Percentiles rank a stretch among this genome's conserved stretches.
Conservation (phyloP, 805 yeast genomes). For the Scheffersomyces ergatensis region DNA sequence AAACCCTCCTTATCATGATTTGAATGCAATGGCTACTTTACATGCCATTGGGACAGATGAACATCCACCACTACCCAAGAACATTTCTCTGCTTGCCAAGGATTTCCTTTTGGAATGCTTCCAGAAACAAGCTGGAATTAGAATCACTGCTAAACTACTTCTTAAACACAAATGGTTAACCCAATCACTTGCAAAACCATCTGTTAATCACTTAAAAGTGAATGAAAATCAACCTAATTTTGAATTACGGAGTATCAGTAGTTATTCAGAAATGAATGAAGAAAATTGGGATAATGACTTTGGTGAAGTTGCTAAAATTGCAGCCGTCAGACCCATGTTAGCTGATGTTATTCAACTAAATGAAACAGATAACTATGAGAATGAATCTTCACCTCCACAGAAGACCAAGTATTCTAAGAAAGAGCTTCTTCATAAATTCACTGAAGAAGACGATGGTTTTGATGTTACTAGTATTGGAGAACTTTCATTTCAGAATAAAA, state of each 20-base stretch:
- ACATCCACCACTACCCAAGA: conserved; percentile 64
- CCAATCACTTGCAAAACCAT: conserved; percentile 5
- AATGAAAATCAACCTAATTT: conserved; percentile 5
- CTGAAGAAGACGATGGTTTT: conserved; percentile 22
- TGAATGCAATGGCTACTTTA: conserved; percentile 73
- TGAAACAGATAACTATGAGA: conserved; percentile 7
- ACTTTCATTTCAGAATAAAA: conserved; percentile 1
- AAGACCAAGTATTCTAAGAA: conserved; percentile 15
- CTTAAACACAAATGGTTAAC: conserved; percentile 62
- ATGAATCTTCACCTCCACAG: neutral
- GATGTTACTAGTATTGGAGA: conserved; percentile 8
- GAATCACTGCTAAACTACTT: conserved; percentile 56
- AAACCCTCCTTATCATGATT: conserved; percentile 80
- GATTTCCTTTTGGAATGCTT: conserved; percentile 70
- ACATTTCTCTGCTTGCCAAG: conserved; percentile 38
- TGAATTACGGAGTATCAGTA: conserved; percentile 18
- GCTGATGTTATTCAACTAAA: conserved; percentile 7
- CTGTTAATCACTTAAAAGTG: neutral
- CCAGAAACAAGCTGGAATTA: conserved; percentile 60
- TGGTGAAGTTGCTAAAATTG: conserved; percentile 11
- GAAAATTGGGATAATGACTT: conserved; percentile 37
- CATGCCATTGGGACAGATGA: conserved; percentile 82
- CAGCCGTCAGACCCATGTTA: neutral
- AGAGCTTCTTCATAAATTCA: conserved; percentile 28
- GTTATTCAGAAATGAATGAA: conserved; percentile 26